Evolutionary conservation across 1,284 basidiomycete species (phyloP).

Genomic region (Rhodotorula mucilaginosa): DNA sequence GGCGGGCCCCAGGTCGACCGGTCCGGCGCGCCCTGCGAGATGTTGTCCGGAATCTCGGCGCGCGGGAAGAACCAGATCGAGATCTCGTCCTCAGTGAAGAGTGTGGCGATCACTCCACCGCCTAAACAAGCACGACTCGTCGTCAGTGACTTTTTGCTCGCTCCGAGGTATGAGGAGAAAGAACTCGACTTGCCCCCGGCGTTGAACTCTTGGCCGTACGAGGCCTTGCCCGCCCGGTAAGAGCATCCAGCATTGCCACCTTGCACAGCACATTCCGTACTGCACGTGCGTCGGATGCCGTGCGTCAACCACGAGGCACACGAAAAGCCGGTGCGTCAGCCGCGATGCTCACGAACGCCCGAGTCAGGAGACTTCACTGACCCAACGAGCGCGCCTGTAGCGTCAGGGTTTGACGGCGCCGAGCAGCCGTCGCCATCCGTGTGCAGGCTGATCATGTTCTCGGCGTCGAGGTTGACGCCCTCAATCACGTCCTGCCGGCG

Average conservation of each 20-base stretch:
- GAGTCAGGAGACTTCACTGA: too few relatives aligned
- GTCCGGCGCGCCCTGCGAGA: slow-evolving; percentile 15
- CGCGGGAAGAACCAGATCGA: slow-evolving; percentile 39
- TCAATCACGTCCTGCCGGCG: slow-evolving; percentile 19
- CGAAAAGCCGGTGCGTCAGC: too few relatives aligned
- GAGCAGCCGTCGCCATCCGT: slow-evolving; percentile 9
- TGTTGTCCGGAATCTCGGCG: slow-evolving; percentile 21
- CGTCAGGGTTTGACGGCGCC: neutral
- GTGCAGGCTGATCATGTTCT: slow-evolving; percentile 19
- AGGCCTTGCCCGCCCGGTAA: neutral
- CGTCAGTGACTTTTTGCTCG: too few relatives aligned
- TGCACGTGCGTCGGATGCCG: neutral
- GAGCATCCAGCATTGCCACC: slow-evolving; percentile 19
- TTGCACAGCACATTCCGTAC: slow-evolving; percentile 17
- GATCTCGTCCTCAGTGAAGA: slow-evolving; percentile 26
- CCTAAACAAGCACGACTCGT: slow-evolving; percentile 14
- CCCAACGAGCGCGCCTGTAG: slow-evolving; percentile 2
- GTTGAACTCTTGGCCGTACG: slow-evolving; percentile 18
- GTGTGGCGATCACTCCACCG: slow-evolving; percentile 42
- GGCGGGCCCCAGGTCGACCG: slow-evolving; percentile 16
- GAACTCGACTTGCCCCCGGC: neutral
- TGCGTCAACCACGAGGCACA: neutral
- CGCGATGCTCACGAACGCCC: too few relatives aligned
- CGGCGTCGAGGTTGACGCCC: slow-evolving; percentile 13
- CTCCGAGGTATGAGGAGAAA: too few relatives aligned